Evolutionary conservation across 768 basidiomycete species (phyloP).

Genomic region (Russula sp.): DNA sequence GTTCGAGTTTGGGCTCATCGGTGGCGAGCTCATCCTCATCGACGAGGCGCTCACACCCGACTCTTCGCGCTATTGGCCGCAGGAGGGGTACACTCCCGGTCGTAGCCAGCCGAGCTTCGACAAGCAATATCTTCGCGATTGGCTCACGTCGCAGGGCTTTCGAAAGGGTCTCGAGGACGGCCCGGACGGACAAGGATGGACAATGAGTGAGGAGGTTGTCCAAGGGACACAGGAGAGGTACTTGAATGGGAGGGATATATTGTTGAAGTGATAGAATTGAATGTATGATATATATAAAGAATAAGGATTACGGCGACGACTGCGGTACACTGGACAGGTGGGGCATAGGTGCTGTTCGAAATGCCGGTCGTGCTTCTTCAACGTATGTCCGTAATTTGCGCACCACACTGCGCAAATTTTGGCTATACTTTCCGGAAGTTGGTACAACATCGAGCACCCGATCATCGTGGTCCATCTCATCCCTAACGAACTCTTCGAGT

Average conservation of each 20-base stretch:
- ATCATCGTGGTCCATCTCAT: slow-evolving; percentile 43
- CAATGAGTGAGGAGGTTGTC: slow-evolving; percentile 72
- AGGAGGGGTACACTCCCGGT: slow-evolving; percentile 67
- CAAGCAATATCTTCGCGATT: slow-evolving; percentile 94
- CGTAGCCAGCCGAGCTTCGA: slow-evolving; percentile 86
- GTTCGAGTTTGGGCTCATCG: slow-evolving; percentile 92
- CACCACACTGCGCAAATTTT: slow-evolving; percentile 74
- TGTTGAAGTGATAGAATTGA: slow-evolving; percentile 33
- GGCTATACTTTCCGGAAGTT: slow-evolving; percentile 78
- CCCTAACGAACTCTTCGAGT: slow-evolving; percentile 56
- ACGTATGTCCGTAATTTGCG: slow-evolving; percentile 67
- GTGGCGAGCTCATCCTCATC: slow-evolving; percentile 69
- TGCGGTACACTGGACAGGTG: background rate
- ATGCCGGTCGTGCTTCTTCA: slow-evolving; percentile 41
- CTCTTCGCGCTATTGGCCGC: slow-evolving; percentile 95
- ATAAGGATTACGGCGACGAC: background rate
- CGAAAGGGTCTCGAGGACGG: slow-evolving; percentile 76
- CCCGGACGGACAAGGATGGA: slow-evolving; percentile 70
- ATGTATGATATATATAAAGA: background rate
- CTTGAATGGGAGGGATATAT: slow-evolving; percentile 64
- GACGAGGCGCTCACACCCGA: slow-evolving; percentile 98
- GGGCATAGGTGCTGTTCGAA: background rate
- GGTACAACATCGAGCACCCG: slow-evolving; percentile 67
- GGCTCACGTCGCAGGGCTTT: slow-evolving; percentile 74
- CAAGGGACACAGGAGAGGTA: slow-evolving; percentile 76